Evolutionary conservation across 2,329 filamentous ascomycete species (phyloP), one percentile per base, ranked within the genome.

Genomic region (Claviceps capensis): DNA sequence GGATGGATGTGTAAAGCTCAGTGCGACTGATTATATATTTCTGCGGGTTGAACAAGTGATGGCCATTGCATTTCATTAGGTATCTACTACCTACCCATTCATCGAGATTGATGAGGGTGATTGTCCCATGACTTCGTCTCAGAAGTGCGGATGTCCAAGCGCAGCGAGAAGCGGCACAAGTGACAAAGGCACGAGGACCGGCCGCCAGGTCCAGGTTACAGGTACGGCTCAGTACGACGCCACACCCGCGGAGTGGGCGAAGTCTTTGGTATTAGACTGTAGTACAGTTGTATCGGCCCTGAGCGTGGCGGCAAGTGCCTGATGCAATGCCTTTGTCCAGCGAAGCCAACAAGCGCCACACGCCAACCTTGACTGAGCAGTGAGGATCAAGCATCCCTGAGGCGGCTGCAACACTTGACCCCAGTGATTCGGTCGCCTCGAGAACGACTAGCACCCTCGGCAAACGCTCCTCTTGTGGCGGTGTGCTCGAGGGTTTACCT

Each of bases 321-420:
- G n/a, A 36, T 22, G 11, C 14, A 49, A 41, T 50, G 41, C 49
- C 49, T 45, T 50, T 45, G 49, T 50, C 45, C 37, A 23, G 17
- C 4, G 38, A 41, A 41, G 8, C 5, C 23, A 22, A 37, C 30
- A 16, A 19, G 34, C 30, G 34, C 30, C 45, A 47, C n/a, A 26
- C 47, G 47, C 47, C 47, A 30, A 22, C 30, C 14, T 48, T 19
- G 17, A 16, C 44, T 17, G 30, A 13, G 16, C n/a, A 17, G 14
- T 22, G 30, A 48, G n/a, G 22, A 23, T 23, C 47, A 49, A 13
- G 17, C 47, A 37, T 41, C 17, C 47, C 23, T 7, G 47, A 19
- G n/a, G 38, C 30, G 37, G 40, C 19, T 48, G 51, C 22, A 49
- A 40, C 41, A 42, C 30, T 45, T 47, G 43, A 44, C 36, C 30